Evolutionary conservation across 257 asterid species (phyloP), one percentile per base, ranked within the genome.

Genomic region (Striga asiatica): DNA sequence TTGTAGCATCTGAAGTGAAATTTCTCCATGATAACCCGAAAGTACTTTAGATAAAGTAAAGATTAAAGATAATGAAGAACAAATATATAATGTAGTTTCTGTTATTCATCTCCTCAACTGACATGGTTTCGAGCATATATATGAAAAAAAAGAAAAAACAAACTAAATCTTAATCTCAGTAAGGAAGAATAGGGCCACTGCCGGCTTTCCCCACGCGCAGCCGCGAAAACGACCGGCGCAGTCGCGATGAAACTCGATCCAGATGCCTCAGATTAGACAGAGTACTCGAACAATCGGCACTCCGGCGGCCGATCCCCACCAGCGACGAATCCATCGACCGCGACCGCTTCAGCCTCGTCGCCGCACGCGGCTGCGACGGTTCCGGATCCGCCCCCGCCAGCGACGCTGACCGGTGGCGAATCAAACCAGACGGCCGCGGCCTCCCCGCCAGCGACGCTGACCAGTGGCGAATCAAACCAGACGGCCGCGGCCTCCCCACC

Each of bases 291-390:
- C 47, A 32, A 46, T 52, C n/a, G 13, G 1, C 54, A 28, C 61
- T 58, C 6, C 61, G 56, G 16, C 68, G 47, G 12, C 62, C 60
- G 31, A 77, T 62, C 10, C 46, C 66, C 3, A 54, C 67, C 17
- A 41, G 32, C 7, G 56, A 42, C 25, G 49, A 76, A 80, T 71
- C 86, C 83, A 80, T 43, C 0, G 95, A 85, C 69, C 74, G 9
- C 13, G 95, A 79, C 8, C 92, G 73, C 72, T 76, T 77, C 67
- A 80, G 48, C 17, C n/a, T n/a, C n/a, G n/a, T n/a, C n/a, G n/a
- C n/a, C n/a, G n/a, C n/a, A n/a, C 62, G 67, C 20, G 62, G 4
- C 45, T 41, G 4, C 48, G 59, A 8, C 31, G 50, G 9, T 34
- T 10, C 8, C 35, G 9, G 5, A 7, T 29, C 35, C 35, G 35